Evolutionary conservation across 345 rosid species (phyloP), one percentile per base, ranked within the genome.

Genomic region (Clausena lansium): DNA sequence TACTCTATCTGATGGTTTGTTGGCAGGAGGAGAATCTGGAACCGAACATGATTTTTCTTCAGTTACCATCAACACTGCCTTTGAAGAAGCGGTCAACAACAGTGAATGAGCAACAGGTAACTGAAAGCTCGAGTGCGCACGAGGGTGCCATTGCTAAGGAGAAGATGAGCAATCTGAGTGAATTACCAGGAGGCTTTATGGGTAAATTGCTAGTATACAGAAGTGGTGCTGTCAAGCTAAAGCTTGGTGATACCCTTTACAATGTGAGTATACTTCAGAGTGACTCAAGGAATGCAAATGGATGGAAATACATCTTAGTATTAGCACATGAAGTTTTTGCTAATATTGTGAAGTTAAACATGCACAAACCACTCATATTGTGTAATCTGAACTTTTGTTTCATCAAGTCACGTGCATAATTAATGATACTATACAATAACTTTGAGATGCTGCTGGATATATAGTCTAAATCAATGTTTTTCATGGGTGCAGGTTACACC

Each of bases 201-300:
- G 99, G 99, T 47, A 93, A 95, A 86, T 82, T 93, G 86, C 83
- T 89, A 83, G 93, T 92, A 79, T 90, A 92, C 76, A 89, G 76
- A 82, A 95, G 98, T 70, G 96, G 99, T 30, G 90, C 91, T 19
- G 87, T 92, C 76, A 91, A 91, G 90, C 83, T 92, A 79, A 95
- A 95, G 91, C 89, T 95, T 7, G 97, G 98, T 52, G 88, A 87
- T 38, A 84, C 78, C 25, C 81, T 90, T 22, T 93, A 84, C 47
- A 93, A 93, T 79, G 99, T 92, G 82, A 91, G 99, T 86, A 59
- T 20, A 70, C 74, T 66, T 64, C 45, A 59, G 50, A 70, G 59
- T 30, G 20, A 64, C 54, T n/a, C 47, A 39, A 64, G 41, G n/a
- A 67, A 67, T 45, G 17, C 17, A 45, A 4, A 45, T 45, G 50